These are phyloP conservation scores for Corchorus olitorius DNA, from an alignment of 345 rosid species.

Conservation along the genomic window DNA sequence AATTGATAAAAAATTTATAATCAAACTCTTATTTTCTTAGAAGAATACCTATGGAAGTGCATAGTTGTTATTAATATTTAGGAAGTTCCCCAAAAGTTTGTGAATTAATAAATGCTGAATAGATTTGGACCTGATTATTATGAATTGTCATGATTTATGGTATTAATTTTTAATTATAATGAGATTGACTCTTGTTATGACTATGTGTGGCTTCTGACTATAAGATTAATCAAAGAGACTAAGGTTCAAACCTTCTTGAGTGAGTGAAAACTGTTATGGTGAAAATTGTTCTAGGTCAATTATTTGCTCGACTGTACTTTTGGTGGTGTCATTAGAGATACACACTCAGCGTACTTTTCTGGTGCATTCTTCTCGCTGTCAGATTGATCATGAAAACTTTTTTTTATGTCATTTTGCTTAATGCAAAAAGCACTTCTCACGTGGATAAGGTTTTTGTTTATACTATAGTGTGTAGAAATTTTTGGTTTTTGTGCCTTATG, in stretches of 20 bases:
- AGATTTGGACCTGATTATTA: too few relatives aligned
- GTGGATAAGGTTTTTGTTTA: not conserved
- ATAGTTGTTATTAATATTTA: not conserved
- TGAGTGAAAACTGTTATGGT: not conserved
- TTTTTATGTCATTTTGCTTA: not conserved
- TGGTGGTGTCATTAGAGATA: not conserved
- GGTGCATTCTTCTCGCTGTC: not conserved
- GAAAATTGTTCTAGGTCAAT: not conserved
- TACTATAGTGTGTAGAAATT: not conserved
- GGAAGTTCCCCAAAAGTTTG: not conserved
- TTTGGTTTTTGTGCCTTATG: not conserved
- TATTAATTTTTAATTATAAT: slow-evolving; percentile 6
- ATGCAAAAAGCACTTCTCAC: not conserved
- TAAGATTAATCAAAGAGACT: not conserved
- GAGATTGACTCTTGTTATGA: not conserved
- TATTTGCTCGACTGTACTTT: not conserved
- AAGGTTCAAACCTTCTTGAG: not conserved
- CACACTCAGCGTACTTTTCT: not conserved
- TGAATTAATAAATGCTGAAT: not conserved
- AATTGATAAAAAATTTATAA: not conserved
- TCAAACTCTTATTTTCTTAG: not conserved
- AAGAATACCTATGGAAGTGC: not conserved
- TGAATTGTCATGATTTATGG: not conserved
- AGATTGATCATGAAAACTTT: not conserved
- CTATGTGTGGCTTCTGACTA: not conserved